These are phyloP conservation scores for Suhomyces panamericanus DNA, from an alignment of 1,139 yeast genomes.

Conservation along the genomic window DNA sequence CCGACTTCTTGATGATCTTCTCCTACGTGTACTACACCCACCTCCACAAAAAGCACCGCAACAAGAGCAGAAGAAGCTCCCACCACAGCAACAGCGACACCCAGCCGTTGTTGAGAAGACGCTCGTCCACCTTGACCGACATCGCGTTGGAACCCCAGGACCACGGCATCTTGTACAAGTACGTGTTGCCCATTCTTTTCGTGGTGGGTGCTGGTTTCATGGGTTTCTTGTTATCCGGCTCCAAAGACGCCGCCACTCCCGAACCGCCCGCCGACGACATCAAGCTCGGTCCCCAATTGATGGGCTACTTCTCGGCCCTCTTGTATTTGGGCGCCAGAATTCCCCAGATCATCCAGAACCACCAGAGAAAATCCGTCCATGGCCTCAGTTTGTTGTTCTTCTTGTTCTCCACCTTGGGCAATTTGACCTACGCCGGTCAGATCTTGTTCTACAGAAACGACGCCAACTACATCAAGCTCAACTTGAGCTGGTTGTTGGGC, in stretches of 20 bases:
- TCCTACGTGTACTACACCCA: slow-evolving; percentile 61
- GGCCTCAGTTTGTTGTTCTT: slow-evolving; percentile 77
- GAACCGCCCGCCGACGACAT: slow-evolving; percentile 19
- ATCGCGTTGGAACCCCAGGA: slow-evolving; percentile 44
- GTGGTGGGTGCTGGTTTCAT: slow-evolving; percentile 68
- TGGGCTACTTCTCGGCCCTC: slow-evolving; percentile 71
- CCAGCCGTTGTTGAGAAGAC: slow-evolving; percentile 35
- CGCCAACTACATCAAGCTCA: slow-evolving; percentile 56
- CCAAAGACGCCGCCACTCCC: slow-evolving; percentile 21
- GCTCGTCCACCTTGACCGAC: slow-evolving; percentile 46
- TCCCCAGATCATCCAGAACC: slow-evolving; percentile 77
- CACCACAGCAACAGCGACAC: slow-evolving; percentile 7
- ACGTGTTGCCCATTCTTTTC: slow-evolving; percentile 59
- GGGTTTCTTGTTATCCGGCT: slow-evolving; percentile 55
- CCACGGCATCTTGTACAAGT: slow-evolving; percentile 51
- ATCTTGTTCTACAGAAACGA: slow-evolving; percentile 68
- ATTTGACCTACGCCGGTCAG: slow-evolving; percentile 74
- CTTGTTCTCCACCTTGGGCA: slow-evolving; percentile 72
- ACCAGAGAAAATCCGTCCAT: slow-evolving; percentile 64
- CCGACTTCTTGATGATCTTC: slow-evolving; percentile 60
- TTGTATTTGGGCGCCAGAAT: slow-evolving; percentile 75
- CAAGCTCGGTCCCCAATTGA: slow-evolving; percentile 61
- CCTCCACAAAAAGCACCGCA: slow-evolving; percentile 39
- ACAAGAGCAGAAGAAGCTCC: slow-evolving; percentile 10
- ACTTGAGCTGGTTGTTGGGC: slow-evolving; percentile 74